A percentile compares a stretch with the other conserved stretches of the same genome.
Evolutionary conservation across 176 grass and related monocot genomes (phyloP).

Genomic region (bread wheat (Triticum aestivum)): IWGSC_CS_RefSeq_v2.1 NC_057796.1:402078881-402079380

Average conservation of each 20-base stretch:
- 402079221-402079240: constrained; percentile 48
- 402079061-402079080: not conserved
- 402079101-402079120: not conserved
- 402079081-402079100: not conserved
- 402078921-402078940: not conserved
- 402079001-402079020: not conserved
- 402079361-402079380: constrained; percentile 15
- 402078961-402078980: constrained; percentile 10
- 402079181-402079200: constrained; percentile 34
- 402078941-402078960: not conserved
- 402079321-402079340: constrained; percentile 52
- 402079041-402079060: not conserved
- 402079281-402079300: constrained; percentile 60
- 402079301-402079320: constrained; percentile 40
- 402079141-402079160: constrained; percentile 4
- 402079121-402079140: not conserved
- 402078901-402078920: not conserved
- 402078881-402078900: not conserved
- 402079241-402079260: constrained; percentile 52
- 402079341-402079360: constrained; percentile 46
- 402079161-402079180: constrained; percentile 31
- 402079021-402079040: constrained; percentile 4
- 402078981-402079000: not conserved
- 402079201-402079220: constrained; percentile 64
- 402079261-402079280: constrained; percentile 57